Percentiles rank a stretch among this genome's conserved stretches.
Evolutionary conservation across 768 basidiomycete species (phyloP).

Genomic region (Naganishia onofrii): DNA sequence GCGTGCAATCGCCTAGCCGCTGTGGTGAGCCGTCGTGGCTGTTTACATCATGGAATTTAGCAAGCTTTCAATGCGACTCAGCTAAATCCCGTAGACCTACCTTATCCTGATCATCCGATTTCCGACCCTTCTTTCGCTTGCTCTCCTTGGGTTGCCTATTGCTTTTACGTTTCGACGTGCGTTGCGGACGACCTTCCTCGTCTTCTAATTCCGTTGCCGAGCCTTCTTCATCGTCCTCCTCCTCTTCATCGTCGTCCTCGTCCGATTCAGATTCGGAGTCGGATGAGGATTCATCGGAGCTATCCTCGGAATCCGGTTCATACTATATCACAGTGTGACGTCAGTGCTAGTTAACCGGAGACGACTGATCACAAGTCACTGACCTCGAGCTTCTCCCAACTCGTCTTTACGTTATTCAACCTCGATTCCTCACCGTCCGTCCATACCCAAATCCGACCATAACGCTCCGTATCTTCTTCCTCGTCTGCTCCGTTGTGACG

Average conservation of each 20-base stretch:
- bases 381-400: slow-evolving; percentile 82
- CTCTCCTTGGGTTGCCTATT: slow-evolving; percentile 32
- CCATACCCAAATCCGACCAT: slow-evolving; percentile 75
- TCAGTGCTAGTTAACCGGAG: slow-evolving; percentile 37
- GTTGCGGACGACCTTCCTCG: slow-evolving; percentile 37
- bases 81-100: slow-evolving; percentile 1
- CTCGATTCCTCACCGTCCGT: slow-evolving; percentile 78
- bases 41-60: not conserved
- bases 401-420: slow-evolving; percentile 68
- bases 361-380: slow-evolving; percentile 19
- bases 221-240: slow-evolving; percentile 34
- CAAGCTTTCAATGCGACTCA: not conserved
- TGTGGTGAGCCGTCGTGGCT: slow-evolving; percentile 64
- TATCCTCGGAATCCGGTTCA: slow-evolving; percentile 68
- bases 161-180: slow-evolving; percentile 43
- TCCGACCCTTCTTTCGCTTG: slow-evolving; percentile 29
- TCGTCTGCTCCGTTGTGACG: slow-evolving; percentile 28
- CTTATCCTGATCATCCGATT: slow-evolving; percentile 25
- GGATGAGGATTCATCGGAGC: slow-evolving; percentile 52
- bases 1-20: slow-evolving; percentile 69
- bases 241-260: slow-evolving; percentile 44
- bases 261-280: slow-evolving; percentile 52
- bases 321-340: slow-evolving; percentile 57
- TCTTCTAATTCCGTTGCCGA: slow-evolving; percentile 51
- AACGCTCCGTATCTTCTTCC: slow-evolving; percentile 49